A percentile compares a stretch with the other conserved stretches of the same genome.
These are phyloP conservation scores for Cercophora samala DNA, from an alignment of 495 filamentous ascomycete genomes.

Conservation along the genomic window DNA sequence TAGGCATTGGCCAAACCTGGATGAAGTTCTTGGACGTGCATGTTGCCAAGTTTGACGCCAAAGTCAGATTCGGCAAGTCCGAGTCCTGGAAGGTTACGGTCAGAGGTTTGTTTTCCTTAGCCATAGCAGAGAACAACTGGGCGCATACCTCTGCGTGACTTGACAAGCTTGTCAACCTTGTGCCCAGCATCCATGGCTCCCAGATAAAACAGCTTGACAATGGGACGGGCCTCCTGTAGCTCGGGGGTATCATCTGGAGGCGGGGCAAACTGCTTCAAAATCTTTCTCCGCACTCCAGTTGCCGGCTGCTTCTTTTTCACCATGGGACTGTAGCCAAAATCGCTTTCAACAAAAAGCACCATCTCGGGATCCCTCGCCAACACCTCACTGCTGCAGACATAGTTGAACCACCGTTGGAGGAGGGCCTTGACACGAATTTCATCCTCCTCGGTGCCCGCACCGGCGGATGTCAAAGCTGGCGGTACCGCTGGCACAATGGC, in stretches of 20 bases:
- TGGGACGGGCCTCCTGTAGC: constrained; percentile 78
- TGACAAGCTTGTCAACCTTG: constrained; percentile 92
- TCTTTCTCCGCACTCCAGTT: constrained; percentile 88
- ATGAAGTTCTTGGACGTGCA: constrained; percentile 88
- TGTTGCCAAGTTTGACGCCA: constrained; percentile 77
- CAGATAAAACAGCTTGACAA: constrained; percentile 94
- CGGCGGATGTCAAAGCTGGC: constrained; percentile 83
- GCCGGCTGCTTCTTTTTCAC: constrained; percentile 95
- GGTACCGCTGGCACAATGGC: constrained; percentile 97
- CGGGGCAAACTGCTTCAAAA: constrained; percentile 97
- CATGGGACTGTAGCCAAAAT: constrained; percentile 96
- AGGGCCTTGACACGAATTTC: constrained; percentile 81
- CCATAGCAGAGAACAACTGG: background rate
- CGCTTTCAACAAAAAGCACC: constrained; percentile 94
- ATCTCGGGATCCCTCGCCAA: constrained; percentile 95
- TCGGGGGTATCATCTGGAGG: constrained; percentile 97
- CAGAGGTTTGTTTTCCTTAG: background rate
- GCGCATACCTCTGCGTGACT: constrained; percentile 77
- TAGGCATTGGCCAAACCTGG: constrained; percentile 83
- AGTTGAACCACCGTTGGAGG: constrained; percentile 94
- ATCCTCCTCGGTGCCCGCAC: constrained; percentile 95
- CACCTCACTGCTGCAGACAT: constrained; percentile 84
- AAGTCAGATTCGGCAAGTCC: constrained; percentile 92
- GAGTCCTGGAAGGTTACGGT: constrained; percentile 56
- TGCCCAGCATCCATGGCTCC: constrained; percentile 93